Percentiles rank a stretch among this genome's conserved stretches.
Evolutionary conservation across 352 stramenopile species (phyloP).

Genomic region (Phytophthora macrochlamydospora): DNA sequence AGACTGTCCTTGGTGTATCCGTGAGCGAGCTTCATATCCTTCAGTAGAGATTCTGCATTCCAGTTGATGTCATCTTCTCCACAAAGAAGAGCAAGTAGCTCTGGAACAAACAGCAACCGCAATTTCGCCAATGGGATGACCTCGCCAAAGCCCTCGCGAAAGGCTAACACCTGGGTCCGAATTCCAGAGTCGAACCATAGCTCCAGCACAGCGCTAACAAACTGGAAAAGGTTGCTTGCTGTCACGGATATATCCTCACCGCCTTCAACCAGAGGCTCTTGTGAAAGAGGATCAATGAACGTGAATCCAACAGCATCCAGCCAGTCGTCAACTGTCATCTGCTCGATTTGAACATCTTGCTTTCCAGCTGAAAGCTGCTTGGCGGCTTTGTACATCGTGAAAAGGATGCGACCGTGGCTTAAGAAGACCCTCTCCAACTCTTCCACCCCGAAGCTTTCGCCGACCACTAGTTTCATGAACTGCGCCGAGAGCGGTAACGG

Average conservation of each 20-base stretch:
- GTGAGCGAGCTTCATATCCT: slow-evolving; percentile 81
- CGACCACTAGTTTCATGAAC: slow-evolving; percentile 81
- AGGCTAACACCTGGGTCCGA: slow-evolving; percentile 64
- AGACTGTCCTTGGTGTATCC: slow-evolving; percentile 81
- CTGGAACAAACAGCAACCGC: slow-evolving; percentile 66
- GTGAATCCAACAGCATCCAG: slow-evolving; percentile 69
- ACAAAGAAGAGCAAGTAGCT: slow-evolving; percentile 72
- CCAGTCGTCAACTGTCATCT: slow-evolving; percentile 55
- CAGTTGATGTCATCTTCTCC: slow-evolving; percentile 78
- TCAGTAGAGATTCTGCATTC: slow-evolving; percentile 62
- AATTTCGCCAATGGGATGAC: slow-evolving; percentile 77
- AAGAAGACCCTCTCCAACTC: slow-evolving; percentile 67
- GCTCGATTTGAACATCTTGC: slow-evolving; percentile 58
- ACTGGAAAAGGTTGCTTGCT: slow-evolving; percentile 52
- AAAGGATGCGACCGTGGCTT: slow-evolving; percentile 64
- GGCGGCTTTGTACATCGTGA: slow-evolving; percentile 55
- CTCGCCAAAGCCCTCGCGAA: slow-evolving; percentile 78
- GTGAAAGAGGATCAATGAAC: slow-evolving; percentile 82
- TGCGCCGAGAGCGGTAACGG: slow-evolving; percentile 73
- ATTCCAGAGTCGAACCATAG: slow-evolving; percentile 76
- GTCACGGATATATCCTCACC: slow-evolving; percentile 60
- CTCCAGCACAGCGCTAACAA: slow-evolving; percentile 60
- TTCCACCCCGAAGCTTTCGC: slow-evolving; percentile 58
- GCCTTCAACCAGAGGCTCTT: slow-evolving; percentile 53
- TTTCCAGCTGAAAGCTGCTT: slow-evolving; percentile 32